Base-by-base conservation (phyloP, 2,329 filamentous ascomycete genomes). In the Arthrobotrys musiformis region DNA sequence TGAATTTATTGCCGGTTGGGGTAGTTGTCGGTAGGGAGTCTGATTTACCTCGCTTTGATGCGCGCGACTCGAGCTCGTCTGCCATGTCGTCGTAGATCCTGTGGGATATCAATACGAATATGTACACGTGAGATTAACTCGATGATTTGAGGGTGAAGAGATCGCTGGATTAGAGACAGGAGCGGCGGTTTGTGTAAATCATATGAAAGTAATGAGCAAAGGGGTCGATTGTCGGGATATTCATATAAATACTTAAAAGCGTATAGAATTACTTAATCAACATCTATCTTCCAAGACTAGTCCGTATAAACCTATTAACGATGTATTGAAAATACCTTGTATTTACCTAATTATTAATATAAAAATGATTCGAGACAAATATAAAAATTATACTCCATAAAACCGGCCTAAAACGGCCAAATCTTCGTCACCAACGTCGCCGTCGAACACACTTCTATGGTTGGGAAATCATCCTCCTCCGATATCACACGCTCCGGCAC, bases 341-440 rank as follows among this genome's bases (percentile, higher is more conserved):
- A 40, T 1, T 2, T 40, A n/a, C 3, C 42, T n/a, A n/a, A n/a
- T n/a, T n/a, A n/a, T n/a, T n/a, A n/a, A n/a, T n/a, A n/a, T n/a
- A n/a, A n/a, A n/a, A n/a, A n/a, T n/a, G n/a, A n/a, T n/a, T n/a
- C n/a, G n/a, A n/a, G n/a, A n/a, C n/a, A n/a, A n/a, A n/a, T n/a
- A n/a, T n/a, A n/a, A n/a, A n/a, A 46, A 22, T 11, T 7, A 46
- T 22, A 46, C 17, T 22, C 7, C 7, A 2, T 19, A 19, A 22
- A 33, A 37, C 6, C 19, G 22, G 22, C 22, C 42, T 33, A 70
- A 50, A 52, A 62, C 15, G 69, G 69, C 48, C 40, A 60, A n/a
- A 73, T 30, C 44, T 40, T 64, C 13, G 46, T 52, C 37, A 58
- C 8, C 24, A 73, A 46, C 9, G 37, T 64, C 33, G 50, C 69